phyloP scores from a whole-genome alignment of 805 yeast genomes.

The Zygosaccharomyces pseudorouxii region DNA sequence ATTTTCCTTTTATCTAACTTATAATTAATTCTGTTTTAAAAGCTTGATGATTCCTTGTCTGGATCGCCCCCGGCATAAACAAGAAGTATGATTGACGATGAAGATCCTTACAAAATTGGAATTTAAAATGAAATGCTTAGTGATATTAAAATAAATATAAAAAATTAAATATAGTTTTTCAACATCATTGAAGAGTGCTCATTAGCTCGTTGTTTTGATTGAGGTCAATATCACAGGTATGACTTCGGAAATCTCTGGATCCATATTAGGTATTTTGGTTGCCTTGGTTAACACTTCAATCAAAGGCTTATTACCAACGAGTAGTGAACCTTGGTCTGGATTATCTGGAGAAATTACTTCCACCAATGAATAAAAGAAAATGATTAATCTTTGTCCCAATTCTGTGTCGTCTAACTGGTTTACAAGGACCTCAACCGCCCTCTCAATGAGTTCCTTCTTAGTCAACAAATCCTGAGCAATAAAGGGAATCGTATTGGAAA shows the following conservation, averaged over 20 bases:
- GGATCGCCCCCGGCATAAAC: not conserved
- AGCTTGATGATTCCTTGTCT: not conserved
- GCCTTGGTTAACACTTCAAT: slow-evolving; percentile 17
- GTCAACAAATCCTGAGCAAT: slow-evolving; percentile 32
- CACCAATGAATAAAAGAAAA: slow-evolving; percentile 30
- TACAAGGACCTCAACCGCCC: slow-evolving; percentile 23
- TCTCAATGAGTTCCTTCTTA: slow-evolving; percentile 24
- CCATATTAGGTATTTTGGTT: slow-evolving; percentile 14
- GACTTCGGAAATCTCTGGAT: slow-evolving; percentile 20
- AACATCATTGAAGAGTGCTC: not conserved
- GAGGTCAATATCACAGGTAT: slow-evolving; percentile 12
- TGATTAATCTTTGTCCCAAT: slow-evolving; percentile 34
- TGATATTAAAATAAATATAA: not conserved
- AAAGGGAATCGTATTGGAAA: slow-evolving; percentile 34
- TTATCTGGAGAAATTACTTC: slow-evolving; percentile 19
- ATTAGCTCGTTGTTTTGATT: not conserved
- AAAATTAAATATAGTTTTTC: not conserved
- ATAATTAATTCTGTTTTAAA: not conserved
- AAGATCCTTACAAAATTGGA: not conserved
- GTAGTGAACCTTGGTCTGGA: slow-evolving; percentile 6
- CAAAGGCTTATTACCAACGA: slow-evolving; percentile 13
- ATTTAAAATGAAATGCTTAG: not conserved
- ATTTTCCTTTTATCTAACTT: not conserved
- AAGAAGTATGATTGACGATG: not conserved
- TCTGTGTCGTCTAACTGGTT: slow-evolving; percentile 31